phyloP scores from a whole-genome alignment of 495 filamentous ascomycete species.

The Penicillium crystallinum region DNA sequence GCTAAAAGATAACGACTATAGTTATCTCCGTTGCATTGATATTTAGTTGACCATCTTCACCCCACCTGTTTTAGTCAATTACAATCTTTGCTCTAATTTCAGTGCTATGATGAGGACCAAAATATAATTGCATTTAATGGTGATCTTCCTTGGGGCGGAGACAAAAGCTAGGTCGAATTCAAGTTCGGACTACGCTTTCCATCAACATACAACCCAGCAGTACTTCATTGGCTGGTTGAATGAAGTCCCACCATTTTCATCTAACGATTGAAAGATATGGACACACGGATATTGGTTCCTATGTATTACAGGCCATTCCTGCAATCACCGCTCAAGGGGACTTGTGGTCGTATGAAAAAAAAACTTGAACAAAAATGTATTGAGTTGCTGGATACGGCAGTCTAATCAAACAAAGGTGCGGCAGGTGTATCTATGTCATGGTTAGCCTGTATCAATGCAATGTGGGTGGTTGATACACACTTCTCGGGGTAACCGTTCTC shows the following conservation, averaged over 20 bases:
- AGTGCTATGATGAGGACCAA: background rate
- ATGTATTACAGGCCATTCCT: background rate
- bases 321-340: background rate
- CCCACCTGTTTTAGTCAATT: no score
- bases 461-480: constrained; percentile 31
- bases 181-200: background rate
- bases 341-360: background rate
- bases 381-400: background rate
- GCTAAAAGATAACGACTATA: no score
- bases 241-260: background rate
- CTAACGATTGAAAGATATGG: background rate
- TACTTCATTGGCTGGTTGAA: background rate
- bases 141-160: background rate
- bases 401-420: constrained; percentile 47
- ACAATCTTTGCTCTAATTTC: no score
- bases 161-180: background rate
- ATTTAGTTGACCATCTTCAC: no score
- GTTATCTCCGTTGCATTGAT: no score
- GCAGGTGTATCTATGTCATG: constrained; percentile 43
- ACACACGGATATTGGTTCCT: background rate
- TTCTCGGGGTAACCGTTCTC: constrained; percentile 48
- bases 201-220: background rate
- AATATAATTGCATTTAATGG: background rate
- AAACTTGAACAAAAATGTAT: background rate
- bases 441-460: constrained; percentile 15